A percentile compares a stretch with the other conserved stretches of the same genome.
These are phyloP conservation scores for Sporothrix euskadiensis DNA, from an alignment of 2,329 filamentous ascomycete species.

Conservation along the genomic window DNA sequence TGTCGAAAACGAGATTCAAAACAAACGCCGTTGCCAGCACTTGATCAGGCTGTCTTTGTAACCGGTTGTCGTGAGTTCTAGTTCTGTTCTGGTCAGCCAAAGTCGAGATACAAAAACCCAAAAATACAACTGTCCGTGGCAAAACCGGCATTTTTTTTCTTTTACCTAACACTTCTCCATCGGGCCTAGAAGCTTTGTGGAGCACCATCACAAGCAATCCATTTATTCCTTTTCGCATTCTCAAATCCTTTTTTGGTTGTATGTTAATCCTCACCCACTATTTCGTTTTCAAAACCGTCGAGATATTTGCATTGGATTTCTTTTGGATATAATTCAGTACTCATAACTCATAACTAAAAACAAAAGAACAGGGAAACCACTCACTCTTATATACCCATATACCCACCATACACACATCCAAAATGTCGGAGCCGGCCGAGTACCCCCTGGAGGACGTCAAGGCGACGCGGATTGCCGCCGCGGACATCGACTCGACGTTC, in stretches of 20 bases:
- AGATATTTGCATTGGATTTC: neutral
- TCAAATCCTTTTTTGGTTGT: neutral
- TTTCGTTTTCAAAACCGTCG: neutral
- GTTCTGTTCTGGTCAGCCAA: neutral
- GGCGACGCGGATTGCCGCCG: constrained; percentile 51
- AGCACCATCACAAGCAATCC: constrained; percentile 19
- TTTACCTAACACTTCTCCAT: constrained; percentile 3
- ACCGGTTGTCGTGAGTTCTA: neutral
- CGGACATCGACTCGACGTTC: constrained; percentile 62
- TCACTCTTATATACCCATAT: constrained; percentile 6
- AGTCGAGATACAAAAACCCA: constrained; percentile 15
- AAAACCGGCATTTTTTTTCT: neutral
- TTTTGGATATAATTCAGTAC: neutral
- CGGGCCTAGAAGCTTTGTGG: constrained; percentile 14
- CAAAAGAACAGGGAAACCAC: neutral
- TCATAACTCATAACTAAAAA: neutral
- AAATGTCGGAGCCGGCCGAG: constrained; percentile 41
- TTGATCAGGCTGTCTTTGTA: neutral
- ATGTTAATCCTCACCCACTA: neutral
- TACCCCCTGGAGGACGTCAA: constrained; percentile 60
- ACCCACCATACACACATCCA: neutral
- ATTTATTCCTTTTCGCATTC: neutral
- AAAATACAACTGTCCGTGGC: constrained; percentile 2
- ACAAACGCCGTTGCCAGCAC: neutral
- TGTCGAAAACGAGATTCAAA: neutral